phyloP scores from a whole-genome alignment of 1,284 basidiomycete genomes.

The Boletus smithii region DNA sequence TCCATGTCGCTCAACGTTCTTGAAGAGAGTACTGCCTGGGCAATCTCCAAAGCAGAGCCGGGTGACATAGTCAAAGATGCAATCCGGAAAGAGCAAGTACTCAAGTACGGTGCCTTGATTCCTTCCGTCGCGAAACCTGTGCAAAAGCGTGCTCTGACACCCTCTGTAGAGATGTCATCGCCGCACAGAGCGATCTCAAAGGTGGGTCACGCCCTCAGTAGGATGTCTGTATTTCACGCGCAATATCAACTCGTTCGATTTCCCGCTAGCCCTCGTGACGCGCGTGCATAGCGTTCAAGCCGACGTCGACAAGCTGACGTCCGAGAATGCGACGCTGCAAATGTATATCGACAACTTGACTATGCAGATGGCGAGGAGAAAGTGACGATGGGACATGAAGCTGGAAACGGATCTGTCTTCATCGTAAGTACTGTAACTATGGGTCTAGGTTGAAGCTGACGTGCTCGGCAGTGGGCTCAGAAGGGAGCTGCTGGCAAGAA shows the following conservation, averaged over 20 bases:
- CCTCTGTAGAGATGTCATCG: slow-evolving; percentile 58
- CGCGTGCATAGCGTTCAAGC: slow-evolving; percentile 66
- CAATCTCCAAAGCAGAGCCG: slow-evolving; percentile 41
- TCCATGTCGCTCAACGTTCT: slow-evolving; percentile 49
- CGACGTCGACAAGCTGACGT: slow-evolving; percentile 72
- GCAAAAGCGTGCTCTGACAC: not conserved
- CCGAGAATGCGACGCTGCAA: slow-evolving; percentile 78
- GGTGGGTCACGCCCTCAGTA: slow-evolving; percentile 39
- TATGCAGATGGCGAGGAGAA: slow-evolving; percentile 74
- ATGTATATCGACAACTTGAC: slow-evolving; percentile 88
- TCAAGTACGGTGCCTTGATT: slow-evolving; percentile 43
- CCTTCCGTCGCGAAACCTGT: not conserved
- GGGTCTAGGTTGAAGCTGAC: not conserved
- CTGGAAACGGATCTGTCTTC: not conserved
- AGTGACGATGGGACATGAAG: slow-evolving; percentile 36
- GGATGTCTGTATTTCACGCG: not conserved
- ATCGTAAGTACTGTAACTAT: slow-evolving; percentile 3
- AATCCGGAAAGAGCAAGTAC: slow-evolving; percentile 63
- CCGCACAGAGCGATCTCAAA: slow-evolving; percentile 70
- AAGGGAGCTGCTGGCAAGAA: not conserved
- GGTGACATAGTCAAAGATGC: slow-evolving; percentile 71
- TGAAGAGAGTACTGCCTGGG: slow-evolving; percentile 65
- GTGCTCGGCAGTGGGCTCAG: not conserved
- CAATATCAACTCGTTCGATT: slow-evolving; percentile 4
- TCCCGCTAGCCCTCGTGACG: slow-evolving; percentile 56